A percentile compares a stretch with the other conserved stretches of the same genome.
phyloP scores from a whole-genome alignment of 345 rosid genomes.

The Physaria fendleri region DNA sequence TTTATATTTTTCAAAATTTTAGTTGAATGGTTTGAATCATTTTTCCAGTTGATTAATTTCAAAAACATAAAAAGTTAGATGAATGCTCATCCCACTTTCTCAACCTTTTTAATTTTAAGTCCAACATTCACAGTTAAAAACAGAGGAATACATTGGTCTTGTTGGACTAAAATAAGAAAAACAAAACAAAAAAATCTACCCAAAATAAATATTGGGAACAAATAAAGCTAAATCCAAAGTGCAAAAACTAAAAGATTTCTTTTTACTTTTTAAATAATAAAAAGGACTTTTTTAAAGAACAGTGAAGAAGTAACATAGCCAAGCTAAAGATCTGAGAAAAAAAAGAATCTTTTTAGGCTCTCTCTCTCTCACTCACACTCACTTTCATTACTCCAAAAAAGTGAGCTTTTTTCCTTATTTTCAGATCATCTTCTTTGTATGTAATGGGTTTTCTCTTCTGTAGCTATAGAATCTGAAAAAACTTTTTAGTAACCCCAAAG shows the following conservation, averaged over 20 bases:
- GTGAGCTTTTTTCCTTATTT: constrained; percentile 3
- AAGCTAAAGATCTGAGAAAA: constrained; percentile 19
- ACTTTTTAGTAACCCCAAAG: constrained; percentile 6
- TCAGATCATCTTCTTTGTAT: constrained; percentile 9
- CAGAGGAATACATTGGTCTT: too few species aligned
- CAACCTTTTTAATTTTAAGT: too few species aligned
- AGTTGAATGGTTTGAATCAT: too few species aligned
- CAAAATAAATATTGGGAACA: constrained; percentile 5
- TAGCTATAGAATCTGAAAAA: constrained; percentile 12
- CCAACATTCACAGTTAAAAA: too few species aligned
- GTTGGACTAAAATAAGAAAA: too few species aligned
- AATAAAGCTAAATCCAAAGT: neutral
- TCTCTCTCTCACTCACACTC: constrained; percentile 24
- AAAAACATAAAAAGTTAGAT: too few species aligned
- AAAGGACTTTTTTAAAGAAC: neutral
- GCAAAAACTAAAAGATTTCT: neutral
- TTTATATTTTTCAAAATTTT: too few species aligned
- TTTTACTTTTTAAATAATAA: neutral
- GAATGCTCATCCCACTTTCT: too few species aligned
- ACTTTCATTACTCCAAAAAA: constrained; percentile 19
- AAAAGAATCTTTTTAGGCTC: constrained; percentile 17
- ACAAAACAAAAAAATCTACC: constrained; percentile 22
- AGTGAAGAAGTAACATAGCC: constrained; percentile 12
- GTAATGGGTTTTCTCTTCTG: constrained; percentile 5
- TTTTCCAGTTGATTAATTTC: too few species aligned